Percentiles rank a stretch among this genome's conserved stretches.
These are phyloP conservation scores for Tricholoma hemisulphureum DNA, from an alignment of 768 basidiomycete species.

Conservation along the genomic window DNA sequence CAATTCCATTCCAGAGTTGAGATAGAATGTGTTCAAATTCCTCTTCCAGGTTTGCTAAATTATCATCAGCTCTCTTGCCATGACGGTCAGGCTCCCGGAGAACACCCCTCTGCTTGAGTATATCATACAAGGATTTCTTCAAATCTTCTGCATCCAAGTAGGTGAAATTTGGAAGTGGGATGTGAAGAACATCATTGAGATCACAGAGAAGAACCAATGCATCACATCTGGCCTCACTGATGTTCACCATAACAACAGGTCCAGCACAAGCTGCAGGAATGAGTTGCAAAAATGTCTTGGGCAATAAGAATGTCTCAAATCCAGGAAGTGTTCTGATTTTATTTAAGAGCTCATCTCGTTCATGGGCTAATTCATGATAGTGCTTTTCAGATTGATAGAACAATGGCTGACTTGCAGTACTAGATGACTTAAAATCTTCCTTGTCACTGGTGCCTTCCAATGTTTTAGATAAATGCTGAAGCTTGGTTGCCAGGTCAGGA, in stretches of 20 bases:
- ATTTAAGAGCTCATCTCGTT: not conserved
- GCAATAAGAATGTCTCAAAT: not conserved
- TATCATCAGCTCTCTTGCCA: not conserved
- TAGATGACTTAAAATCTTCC: not conserved
- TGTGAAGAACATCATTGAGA: too few relatives aligned
- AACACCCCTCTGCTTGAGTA: not conserved
- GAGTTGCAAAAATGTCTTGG: not conserved
- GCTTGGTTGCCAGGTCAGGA: not conserved
- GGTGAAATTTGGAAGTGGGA: too few relatives aligned
- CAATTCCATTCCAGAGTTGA: slow-evolving; percentile 20
- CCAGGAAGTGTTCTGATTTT: not conserved
- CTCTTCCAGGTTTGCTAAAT: not conserved
- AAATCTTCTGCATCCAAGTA: too few relatives aligned
- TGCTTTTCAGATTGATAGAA: not conserved
- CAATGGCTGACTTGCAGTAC: not conserved
- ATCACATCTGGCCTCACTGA: too few relatives aligned
- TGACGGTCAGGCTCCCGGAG: not conserved
- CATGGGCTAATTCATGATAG: not conserved
- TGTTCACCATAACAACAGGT: slow-evolving; percentile 19
- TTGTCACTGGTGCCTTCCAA: not conserved
- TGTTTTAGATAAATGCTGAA: not conserved
- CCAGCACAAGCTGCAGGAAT: slow-evolving; percentile 6
- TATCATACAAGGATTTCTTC: too few relatives aligned
- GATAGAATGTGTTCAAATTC: not conserved
- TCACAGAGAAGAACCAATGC: slow-evolving; percentile 17